Base-by-base conservation (phyloP, 305 asterid species). In the Ajuga reptans region DNA sequence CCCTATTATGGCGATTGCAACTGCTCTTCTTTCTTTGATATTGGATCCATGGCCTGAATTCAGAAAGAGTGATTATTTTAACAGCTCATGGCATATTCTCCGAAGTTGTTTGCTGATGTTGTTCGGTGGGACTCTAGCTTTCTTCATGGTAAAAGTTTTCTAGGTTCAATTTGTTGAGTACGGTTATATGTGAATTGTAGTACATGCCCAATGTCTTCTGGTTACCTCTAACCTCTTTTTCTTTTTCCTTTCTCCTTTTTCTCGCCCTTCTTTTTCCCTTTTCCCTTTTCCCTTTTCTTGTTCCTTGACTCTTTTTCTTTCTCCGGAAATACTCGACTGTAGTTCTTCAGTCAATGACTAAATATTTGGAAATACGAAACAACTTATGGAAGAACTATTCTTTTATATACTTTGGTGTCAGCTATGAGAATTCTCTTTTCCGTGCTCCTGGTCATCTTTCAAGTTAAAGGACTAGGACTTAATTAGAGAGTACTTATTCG, bases 91-190 rank as follows among this genome's bases (percentile, higher is more conserved):
- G 93, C 90, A 91, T 77, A 84, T 85, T 34, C 39, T 58, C 58
- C 81, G 92, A 80, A 94, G 99, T 80, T 79, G 92, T 83, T 84
- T 89, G 80, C 87, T 94, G 78, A 89, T 94, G 99, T 76, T 94
- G 75, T 87, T 94, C 53, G 99, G 99, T 77, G 99, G 99, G 67
- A 80, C 96, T 73, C 83, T 94, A 64, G 98, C 99, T 73, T 94
- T 94, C 83, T 89, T 94, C 83, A 94, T 94, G 99, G 99, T 94
- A 86, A 75, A 14, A 52, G 17, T 3, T 18, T 50, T 59, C 31
- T 12, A 33, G 16, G 63, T 34, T 43, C 15, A 57, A 24, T 39
- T 4, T 6, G 17, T 69, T 43, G 1, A 45, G 54, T 49, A n/a
- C 45, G 17, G 71, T 17, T 18, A 10, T 31, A 50, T 65, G 14